These are phyloP conservation scores for Punica granatum DNA, from an alignment of 345 rosid species.

Conservation along the genomic window DNA sequence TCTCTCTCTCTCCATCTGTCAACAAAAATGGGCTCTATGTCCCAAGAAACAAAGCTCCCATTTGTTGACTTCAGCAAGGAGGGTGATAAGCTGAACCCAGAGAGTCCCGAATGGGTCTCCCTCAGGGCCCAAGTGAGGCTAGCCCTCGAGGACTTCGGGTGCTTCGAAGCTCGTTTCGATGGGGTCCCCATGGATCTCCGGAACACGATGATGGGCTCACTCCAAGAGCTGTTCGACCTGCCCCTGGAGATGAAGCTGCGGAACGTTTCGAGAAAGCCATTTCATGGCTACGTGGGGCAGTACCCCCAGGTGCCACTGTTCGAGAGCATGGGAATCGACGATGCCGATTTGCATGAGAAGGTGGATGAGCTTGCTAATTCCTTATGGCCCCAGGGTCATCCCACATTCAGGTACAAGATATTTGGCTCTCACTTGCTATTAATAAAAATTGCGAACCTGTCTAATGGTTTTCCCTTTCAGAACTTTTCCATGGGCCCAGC, in stretches of 20 bases:
- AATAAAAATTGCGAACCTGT: too few relatives aligned
- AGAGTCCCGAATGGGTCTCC: conserved; percentile 32
- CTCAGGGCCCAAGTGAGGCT: conserved; percentile 26
- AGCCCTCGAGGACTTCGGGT: conserved; percentile 54
- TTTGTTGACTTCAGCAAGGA: conserved; percentile 34
- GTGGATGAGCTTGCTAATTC: conserved; percentile 25
- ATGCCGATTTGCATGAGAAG: conserved; percentile 22
- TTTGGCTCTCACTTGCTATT: too few relatives aligned
- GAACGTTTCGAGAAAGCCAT: conserved; percentile 42
- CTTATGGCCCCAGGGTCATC: conserved; percentile 52
- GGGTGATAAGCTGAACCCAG: conserved; percentile 21
- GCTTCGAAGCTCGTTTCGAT: conserved; percentile 51
- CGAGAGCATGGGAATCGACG: conserved; percentile 63
- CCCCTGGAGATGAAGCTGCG: conserved; percentile 41
- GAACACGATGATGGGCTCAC: conserved; percentile 20
- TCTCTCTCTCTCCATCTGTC: background rate
- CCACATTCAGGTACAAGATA: conserved; percentile 34
- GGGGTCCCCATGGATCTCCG: conserved; percentile 26
- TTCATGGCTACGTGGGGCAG: conserved; percentile 51
- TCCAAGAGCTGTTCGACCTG: conserved; percentile 47
- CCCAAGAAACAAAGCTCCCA: conserved; percentile 22
- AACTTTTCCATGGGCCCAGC: too few relatives aligned
- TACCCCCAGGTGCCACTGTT: conserved; percentile 44
- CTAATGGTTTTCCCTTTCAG: too few relatives aligned
- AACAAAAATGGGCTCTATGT: conserved; percentile 32